phyloP scores from a whole-genome alignment of 805 yeast genomes.

The Maudiozyma saulgeensis region DNA sequence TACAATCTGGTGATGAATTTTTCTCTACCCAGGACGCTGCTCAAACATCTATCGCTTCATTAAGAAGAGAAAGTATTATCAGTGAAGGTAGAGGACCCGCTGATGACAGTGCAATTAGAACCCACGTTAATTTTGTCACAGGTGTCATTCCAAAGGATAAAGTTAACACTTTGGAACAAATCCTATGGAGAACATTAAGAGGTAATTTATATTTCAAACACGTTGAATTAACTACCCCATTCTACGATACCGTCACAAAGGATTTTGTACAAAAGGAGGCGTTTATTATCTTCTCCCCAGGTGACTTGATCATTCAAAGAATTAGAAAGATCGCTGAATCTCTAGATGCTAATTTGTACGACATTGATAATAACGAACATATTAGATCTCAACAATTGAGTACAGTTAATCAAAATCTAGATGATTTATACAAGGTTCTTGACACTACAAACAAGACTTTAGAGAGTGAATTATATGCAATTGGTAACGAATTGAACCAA shows the following conservation, averaged over 20 bases:
- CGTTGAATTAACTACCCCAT: conserved; percentile 44
- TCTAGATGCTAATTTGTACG: conserved; percentile 52
- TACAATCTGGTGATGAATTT: conserved; percentile 41
- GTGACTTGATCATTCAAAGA: conserved; percentile 49
- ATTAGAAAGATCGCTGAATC: conserved; percentile 61
- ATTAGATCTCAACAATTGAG: conserved; percentile 32
- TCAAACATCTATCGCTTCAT: conserved; percentile 2
- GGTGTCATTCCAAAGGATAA: conserved; percentile 60
- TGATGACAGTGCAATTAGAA: conserved; percentile 1
- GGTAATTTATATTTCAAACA: conserved; percentile 60
- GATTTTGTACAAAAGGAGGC: conserved; percentile 44
- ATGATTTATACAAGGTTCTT: conserved; percentile 42
- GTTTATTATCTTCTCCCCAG: conserved; percentile 63
- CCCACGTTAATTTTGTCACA: conserved; percentile 42
- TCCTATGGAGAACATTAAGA: conserved; percentile 65
- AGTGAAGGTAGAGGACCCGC: conserved; percentile 10
- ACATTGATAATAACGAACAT: conserved; percentile 37
- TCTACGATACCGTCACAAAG: conserved; percentile 47
- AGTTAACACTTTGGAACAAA: conserved; percentile 50
- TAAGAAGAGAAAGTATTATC: conserved; percentile 9
- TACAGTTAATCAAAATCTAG: conserved; percentile 33
- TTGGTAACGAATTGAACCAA: conserved; percentile 48
- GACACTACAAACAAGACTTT: conserved; percentile 44
- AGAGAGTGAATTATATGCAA: conserved; percentile 55
- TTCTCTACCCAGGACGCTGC: conserved; percentile 26